Percentiles rank a stretch among this genome's conserved stretches.
Evolutionary conservation across 2,329 filamentous ascomycete genomes (phyloP).

Genomic region (Sporothrix variecibatus): DNA sequence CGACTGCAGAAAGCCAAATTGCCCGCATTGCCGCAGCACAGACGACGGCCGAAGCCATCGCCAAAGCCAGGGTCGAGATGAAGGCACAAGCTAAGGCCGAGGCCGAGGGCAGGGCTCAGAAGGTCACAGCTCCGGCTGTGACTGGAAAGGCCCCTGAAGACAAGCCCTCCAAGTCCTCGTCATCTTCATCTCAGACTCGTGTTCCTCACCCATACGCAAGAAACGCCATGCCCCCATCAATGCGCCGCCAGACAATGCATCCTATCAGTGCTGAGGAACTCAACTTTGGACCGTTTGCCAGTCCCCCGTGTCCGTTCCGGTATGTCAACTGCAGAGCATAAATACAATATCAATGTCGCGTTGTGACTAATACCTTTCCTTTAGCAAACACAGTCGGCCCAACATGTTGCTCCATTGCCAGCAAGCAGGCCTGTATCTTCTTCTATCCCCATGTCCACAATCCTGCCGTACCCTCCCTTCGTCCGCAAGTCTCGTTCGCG

Average conservation of each 20-base stretch:
- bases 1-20: not conserved
- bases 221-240: not conserved
- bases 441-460: not conserved
- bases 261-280: not conserved
- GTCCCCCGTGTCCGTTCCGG: not conserved
- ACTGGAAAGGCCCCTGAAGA: not conserved
- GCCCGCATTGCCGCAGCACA: not conserved
- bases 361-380: not conserved
- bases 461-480: not conserved
- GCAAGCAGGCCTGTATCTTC: not conserved
- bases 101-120: not conserved
- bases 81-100: not conserved
- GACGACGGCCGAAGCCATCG: not conserved
- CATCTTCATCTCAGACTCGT: not conserved
- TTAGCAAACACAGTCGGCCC: not conserved
- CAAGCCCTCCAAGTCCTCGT: not conserved
- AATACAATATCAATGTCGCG: not conserved
- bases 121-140: not conserved
- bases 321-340: not conserved
- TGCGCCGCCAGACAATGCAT: not conserved
- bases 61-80: not conserved
- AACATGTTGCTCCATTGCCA: too few relatives aligned
- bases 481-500: not conserved
- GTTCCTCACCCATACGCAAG: not conserved
- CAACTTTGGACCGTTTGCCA: not conserved